Evolutionary conservation across 169 alveolate species (phyloP), one percentile per base, ranked within the genome.

Genomic region (Plasmodium blacklocki): DNA sequence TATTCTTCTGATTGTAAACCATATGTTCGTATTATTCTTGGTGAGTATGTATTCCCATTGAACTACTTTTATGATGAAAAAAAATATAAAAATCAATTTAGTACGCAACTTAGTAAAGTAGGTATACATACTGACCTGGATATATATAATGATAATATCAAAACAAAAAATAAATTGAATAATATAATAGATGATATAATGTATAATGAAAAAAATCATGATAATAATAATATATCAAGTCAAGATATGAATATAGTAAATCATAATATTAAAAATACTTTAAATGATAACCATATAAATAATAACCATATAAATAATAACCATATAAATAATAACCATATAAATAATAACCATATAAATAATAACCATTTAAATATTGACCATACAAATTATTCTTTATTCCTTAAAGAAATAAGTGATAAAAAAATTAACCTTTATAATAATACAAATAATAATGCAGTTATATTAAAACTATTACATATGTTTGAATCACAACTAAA

Each of bases 91-190:
- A 12, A 6, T 54, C 12, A 50, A 50, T 11, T 39, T 8, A 56
- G 67, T 47, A 78, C 7, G 15, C 58, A 78, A 32, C 29, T 64
- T n/a, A 52, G 6, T 18, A 50, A 32, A 52, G 11, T 39, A 29
- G 78, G 89, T 5, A 64, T 80, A 56, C 12, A 29, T 15, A 67
- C 58, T 8, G 73, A 70, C 9, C 29, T 80, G 26, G 90, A 80
- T 15, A 29, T 80, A 12, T 80, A 29, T 50, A 80, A 80, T 29
- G 18, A 18, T 32, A 32, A 32, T 12, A 26, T 21, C 12, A 60
- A 60, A 60, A 60, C 8, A 19, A 21, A 14, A 43, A 74, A 59
- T 59, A 21, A 45, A 29, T 19, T 19, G 7, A 60, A 23, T 60
- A 21, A 23, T 15, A 32, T 62, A 1, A 29, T 26, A 23, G 54